Percentiles rank a stretch among this genome's conserved stretches.
phyloP scores from a whole-genome alignment of 306 rosid species.

The Morella rubra region DNA sequence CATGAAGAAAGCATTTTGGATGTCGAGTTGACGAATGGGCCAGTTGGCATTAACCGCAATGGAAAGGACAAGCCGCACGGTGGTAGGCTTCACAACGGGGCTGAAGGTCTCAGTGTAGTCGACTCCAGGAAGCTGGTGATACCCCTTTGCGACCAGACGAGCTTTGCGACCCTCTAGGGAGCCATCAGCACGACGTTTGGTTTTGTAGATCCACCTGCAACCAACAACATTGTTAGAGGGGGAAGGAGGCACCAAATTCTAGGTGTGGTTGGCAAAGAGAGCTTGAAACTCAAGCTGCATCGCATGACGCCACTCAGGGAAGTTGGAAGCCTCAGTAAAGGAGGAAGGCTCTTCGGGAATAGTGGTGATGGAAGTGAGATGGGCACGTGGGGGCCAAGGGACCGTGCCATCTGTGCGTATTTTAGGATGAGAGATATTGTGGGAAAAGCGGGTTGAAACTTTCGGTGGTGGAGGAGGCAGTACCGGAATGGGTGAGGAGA shows the following conservation, averaged over 20 bases:
- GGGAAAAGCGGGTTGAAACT: no score
- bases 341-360: not conserved
- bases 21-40: not conserved
- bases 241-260: not conserved
- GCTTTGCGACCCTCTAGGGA: not conserved
- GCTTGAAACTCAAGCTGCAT: not conserved
- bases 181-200: not conserved
- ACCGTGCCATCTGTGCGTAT: no score
- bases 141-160: not conserved
- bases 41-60: not conserved
- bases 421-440: no score
- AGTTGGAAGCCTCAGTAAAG: not conserved
- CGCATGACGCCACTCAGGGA: not conserved
- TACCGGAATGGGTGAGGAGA: no score
- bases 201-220: not conserved
- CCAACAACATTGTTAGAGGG: not conserved
- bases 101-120: not conserved
- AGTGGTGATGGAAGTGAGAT: not conserved
- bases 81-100: not conserved
- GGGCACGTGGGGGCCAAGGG: no score
- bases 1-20: not conserved
- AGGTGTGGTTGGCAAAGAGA: not conserved
- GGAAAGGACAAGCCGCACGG: not conserved
- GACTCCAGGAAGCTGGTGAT: not conserved
- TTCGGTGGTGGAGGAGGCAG: no score